Base-by-base conservation (phyloP, 257 asterid species). In the Phtheirospermum japonicum region DNA sequence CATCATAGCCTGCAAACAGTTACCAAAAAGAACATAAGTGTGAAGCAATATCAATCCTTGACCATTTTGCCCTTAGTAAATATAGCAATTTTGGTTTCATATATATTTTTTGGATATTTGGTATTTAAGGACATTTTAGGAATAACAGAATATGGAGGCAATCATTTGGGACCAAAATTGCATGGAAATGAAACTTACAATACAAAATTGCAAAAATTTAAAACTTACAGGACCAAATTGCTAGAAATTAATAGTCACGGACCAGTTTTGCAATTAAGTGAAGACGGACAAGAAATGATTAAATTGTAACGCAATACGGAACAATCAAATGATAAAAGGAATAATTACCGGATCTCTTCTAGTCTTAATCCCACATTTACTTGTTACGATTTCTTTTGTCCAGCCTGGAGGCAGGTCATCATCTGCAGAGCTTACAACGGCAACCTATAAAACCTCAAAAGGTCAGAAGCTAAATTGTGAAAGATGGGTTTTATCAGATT, bases 1-100 rank as follows among this genome's bases (percentile, higher is more conserved):
- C 99, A 93, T 93, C 82, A 93, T 97, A 70, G 99, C 99, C 99
- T 93, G 94, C 81, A 74, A 76, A 74, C 67, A 82, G 76, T n/a
- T n/a, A n/a, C n/a, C n/a, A n/a, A n/a, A n/a, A n/a, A n/a, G n/a
- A n/a, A n/a, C n/a, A n/a, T n/a, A n/a, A n/a, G n/a, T n/a, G n/a
- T 23, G 28, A 1, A 3, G 28, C 28, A 23, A 23, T 23, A 23
- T 23, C 28, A 3, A 3, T 23, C 28, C 1, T 3, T 23, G 1
- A 23, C 28, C 28, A 23, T 23, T 23, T 23, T 23, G 3, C 28
- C 28, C 28, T 23, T 23, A 23, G 3, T 23, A 1, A n/a, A 23
- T 3, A 23, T 23, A 23, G 3, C 28, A n/a, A n/a, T n/a, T n/a
- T n/a, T n/a, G n/a, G n/a, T n/a, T n/a, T n/a, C n/a, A n/a, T n/a